These are phyloP conservation scores for Aspergillus brasiliensis DNA, from an alignment of 2,329 filamentous ascomycete genomes.

Conservation along the genomic window DNA sequence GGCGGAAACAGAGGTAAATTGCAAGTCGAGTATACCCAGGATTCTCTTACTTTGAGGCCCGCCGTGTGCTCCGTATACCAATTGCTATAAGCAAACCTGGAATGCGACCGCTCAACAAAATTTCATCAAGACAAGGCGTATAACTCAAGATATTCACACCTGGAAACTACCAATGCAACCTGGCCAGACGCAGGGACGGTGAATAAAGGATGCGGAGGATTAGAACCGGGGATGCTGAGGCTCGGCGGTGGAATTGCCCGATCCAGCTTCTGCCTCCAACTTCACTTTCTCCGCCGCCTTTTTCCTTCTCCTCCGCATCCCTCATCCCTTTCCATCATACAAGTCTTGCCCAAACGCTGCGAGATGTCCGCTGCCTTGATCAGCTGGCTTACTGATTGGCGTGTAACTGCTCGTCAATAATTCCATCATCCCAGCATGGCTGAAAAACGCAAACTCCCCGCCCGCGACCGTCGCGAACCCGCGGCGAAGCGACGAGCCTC, in stretches of 20 bases:
- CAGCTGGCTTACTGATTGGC: not conserved
- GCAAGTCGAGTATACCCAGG: not conserved
- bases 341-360: not conserved
- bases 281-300: constrained; percentile 4
- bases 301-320: constrained; percentile 16
- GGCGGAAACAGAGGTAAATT: not conserved
- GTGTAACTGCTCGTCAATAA: not conserved
- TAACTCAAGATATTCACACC: not conserved
- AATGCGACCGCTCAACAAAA: not conserved
- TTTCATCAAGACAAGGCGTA: not conserved
- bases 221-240: not conserved
- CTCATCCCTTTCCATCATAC: constrained; percentile 1
- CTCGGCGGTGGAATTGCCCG: not conserved
- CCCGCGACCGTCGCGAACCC: constrained; percentile 48
- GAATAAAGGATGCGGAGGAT: not conserved
- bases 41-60: not conserved
- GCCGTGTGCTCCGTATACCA: not conserved
- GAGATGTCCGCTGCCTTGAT: constrained; percentile 12
- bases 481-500: constrained; percentile 47
- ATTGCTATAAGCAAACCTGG: not conserved
- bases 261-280: not conserved
- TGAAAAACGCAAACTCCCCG: constrained; percentile 47
- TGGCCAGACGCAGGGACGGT: not conserved
- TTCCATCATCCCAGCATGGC: constrained; percentile 34
- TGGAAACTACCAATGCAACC: not conserved